Percentiles rank a stretch among this genome's conserved stretches.
Conservation (phyloP, 2,329 filamentous ascomycete genomes). For the Chalaropsis ovoidea region DNA sequence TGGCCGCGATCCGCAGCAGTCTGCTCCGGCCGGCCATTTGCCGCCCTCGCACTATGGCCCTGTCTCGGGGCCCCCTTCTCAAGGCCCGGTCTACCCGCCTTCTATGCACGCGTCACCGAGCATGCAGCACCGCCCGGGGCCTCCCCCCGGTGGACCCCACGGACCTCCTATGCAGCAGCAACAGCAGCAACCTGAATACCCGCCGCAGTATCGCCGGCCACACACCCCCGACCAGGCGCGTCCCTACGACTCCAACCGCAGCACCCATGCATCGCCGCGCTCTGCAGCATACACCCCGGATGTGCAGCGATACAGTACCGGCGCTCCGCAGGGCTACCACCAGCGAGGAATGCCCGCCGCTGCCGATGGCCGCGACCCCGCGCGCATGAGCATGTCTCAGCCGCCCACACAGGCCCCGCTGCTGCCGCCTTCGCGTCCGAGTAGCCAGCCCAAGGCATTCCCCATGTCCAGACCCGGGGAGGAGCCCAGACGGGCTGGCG, state of each 20-base stretch:
- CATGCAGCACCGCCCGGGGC: slow-evolving; percentile 35
- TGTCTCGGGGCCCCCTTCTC: slow-evolving; percentile 34
- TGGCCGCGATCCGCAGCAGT: slow-evolving; percentile 38
- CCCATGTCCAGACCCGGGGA: slow-evolving; percentile 34
- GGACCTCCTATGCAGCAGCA: slow-evolving; percentile 6
- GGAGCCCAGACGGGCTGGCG: slow-evolving; percentile 37
- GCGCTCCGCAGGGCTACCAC: slow-evolving; percentile 48
- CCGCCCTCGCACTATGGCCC: slow-evolving; percentile 37
- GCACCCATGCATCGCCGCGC: slow-evolving; percentile 41
- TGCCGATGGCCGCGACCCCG: slow-evolving; percentile 36
- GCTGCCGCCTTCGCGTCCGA: slow-evolving; percentile 40
- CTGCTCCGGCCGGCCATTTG: slow-evolving; percentile 31
- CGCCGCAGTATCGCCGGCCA: slow-evolving; percentile 50
- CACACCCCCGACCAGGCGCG: slow-evolving; percentile 62
- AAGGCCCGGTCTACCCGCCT: slow-evolving; percentile 39
- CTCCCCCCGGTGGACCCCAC: slow-evolving; percentile 4
- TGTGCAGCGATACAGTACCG: slow-evolving; percentile 41
- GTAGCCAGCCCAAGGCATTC: slow-evolving; percentile 44
- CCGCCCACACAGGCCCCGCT: slow-evolving; percentile 27
- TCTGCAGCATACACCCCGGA: slow-evolving; percentile 46
- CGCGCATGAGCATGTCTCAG: slow-evolving; percentile 27
- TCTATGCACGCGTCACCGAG: slow-evolving; percentile 47
- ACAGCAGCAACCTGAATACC: slow-evolving; percentile 43
- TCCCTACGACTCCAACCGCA: slow-evolving; percentile 42
- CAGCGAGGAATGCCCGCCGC: slow-evolving; percentile 40